These are phyloP conservation scores for Calonectria hawksworthii DNA, from an alignment of 2,329 filamentous ascomycete species.

Conservation along the genomic window DNA sequence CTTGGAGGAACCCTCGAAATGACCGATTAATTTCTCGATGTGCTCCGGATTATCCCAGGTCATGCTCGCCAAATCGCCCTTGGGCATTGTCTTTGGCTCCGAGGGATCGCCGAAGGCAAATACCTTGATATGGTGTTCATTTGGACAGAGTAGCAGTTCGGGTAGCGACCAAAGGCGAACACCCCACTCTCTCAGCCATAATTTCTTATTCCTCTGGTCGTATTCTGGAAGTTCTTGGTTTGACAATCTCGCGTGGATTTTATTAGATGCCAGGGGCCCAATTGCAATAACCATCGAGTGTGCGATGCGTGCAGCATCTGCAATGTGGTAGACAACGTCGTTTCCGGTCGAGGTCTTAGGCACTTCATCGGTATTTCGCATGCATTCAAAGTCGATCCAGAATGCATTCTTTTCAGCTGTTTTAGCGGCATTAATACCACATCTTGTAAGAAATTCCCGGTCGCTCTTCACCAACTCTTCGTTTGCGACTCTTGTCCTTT, in stretches of 20 bases:
- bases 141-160: slow-evolving; percentile 48
- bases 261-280: slow-evolving; percentile 37
- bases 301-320: slow-evolving; percentile 59
- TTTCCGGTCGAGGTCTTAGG: slow-evolving; percentile 45
- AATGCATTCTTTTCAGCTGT: slow-evolving; percentile 55
- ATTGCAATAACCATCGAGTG: slow-evolving; percentile 58
- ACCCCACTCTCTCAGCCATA: slow-evolving; percentile 57
- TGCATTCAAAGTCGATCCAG: slow-evolving; percentile 60
- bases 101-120: slow-evolving; percentile 24
- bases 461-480: slow-evolving; percentile 38
- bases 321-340: slow-evolving; percentile 57
- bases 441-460: slow-evolving; percentile 48
- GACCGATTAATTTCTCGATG: slow-evolving; percentile 59
- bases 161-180: slow-evolving; percentile 62
- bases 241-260: slow-evolving; percentile 33
- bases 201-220: slow-evolving; percentile 32
- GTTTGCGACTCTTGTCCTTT: slow-evolving; percentile 34
- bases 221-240: slow-evolving; percentile 36
- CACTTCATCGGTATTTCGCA: slow-evolving; percentile 50
- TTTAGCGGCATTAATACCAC: slow-evolving; percentile 54
- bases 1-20: slow-evolving; percentile 58
- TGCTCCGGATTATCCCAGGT: slow-evolving; percentile 57
- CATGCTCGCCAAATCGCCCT: slow-evolving; percentile 55
- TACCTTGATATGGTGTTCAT: slow-evolving; percentile 33
- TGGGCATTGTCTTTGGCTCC: slow-evolving; percentile 45